Evolutionary conservation across 2,329 filamentous ascomycete genomes (phyloP).

Genomic region (Colletotrichum sublineola): DNA sequence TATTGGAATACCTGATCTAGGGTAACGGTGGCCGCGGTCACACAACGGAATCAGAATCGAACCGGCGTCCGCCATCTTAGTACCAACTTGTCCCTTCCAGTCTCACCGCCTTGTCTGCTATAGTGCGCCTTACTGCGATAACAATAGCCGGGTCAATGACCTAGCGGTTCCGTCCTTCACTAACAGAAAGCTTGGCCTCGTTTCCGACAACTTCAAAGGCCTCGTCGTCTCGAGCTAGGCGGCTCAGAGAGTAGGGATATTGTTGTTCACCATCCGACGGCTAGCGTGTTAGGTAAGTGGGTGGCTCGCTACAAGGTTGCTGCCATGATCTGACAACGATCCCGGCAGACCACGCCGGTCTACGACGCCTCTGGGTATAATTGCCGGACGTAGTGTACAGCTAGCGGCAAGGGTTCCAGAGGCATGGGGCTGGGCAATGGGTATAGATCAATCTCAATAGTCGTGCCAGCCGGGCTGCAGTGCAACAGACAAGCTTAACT

Average conservation of each 20-base stretch:
- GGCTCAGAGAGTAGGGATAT: not conserved
- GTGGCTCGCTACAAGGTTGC: not conserved
- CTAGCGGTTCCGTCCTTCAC: not conserved
- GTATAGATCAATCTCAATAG: not conserved
- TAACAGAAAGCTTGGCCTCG: slow-evolving; percentile 2
- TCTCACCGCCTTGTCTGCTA: not conserved
- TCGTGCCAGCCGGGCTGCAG: not conserved
- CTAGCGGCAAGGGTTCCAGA: not conserved
- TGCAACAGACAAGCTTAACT: not conserved
- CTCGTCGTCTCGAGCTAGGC: not conserved
- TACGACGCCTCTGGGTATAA: not conserved
- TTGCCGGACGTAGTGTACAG: not conserved
- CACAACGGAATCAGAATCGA: not conserved
- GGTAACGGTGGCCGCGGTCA: slow-evolving; percentile 5
- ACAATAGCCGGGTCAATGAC: slow-evolving; percentile 7
- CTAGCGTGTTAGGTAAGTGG: not conserved
- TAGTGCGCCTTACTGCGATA: not conserved
- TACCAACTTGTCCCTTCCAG: not conserved
- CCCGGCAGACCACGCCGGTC: not conserved
- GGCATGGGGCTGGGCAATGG: not conserved
- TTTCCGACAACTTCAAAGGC: not conserved
- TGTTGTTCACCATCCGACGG: not conserved
- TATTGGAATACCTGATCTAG: not conserved
- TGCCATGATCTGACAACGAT: not conserved
- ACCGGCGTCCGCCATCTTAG: not conserved